Percentiles rank a stretch among this genome's conserved stretches.
Evolutionary conservation across 495 filamentous ascomycete genomes (phyloP).

Genomic region (Hypoxylon fragiforme): DNA sequence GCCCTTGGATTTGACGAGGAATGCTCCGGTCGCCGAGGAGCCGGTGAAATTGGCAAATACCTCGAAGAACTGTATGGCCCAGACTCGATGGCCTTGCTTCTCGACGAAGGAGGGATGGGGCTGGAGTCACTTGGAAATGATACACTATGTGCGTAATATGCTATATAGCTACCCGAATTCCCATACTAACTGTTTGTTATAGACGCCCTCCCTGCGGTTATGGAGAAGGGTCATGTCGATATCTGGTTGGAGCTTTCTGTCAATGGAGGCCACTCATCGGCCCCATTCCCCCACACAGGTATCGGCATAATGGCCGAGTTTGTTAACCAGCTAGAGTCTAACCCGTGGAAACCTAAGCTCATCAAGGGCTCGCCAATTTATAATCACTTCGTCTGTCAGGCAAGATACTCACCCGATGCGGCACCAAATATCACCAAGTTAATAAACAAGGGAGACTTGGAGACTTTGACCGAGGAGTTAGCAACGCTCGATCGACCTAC

Average conservation of each 20-base stretch:
- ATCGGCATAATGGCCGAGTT: slow-evolving; percentile 67
- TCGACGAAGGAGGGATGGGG: slow-evolving; percentile 64
- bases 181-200: slow-evolving; percentile 37
- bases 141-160: slow-evolving; percentile 32
- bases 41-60: slow-evolving; percentile 52
- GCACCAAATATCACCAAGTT: slow-evolving; percentile 39
- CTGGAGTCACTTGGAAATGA: slow-evolving; percentile 48
- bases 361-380: slow-evolving; percentile 43
- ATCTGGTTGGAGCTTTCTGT: slow-evolving; percentile 59
- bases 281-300: slow-evolving; percentile 63
- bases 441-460: slow-evolving; percentile 55
- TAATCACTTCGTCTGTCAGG: slow-evolving; percentile 56
- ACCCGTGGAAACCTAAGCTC: slow-evolving; percentile 54
- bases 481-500: slow-evolving; percentile 49
- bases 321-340: slow-evolving; percentile 60
- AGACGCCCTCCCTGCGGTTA: slow-evolving; percentile 51
- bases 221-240: slow-evolving; percentile 59
- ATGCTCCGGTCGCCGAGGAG: slow-evolving; percentile 61
- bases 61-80: slow-evolving; percentile 58
- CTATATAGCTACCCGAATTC: slow-evolving; percentile 44
- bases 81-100: slow-evolving; percentile 60
- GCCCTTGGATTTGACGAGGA: slow-evolving; percentile 72
- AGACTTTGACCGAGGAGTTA: slow-evolving; percentile 61
- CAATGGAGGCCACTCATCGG: slow-evolving; percentile 62
- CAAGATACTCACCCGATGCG: slow-evolving; percentile 36